Percentiles rank a stretch among this genome's conserved stretches.
phyloP scores from a whole-genome alignment of 768 basidiomycete genomes.

The Kwoniella heveanensis region DNA sequence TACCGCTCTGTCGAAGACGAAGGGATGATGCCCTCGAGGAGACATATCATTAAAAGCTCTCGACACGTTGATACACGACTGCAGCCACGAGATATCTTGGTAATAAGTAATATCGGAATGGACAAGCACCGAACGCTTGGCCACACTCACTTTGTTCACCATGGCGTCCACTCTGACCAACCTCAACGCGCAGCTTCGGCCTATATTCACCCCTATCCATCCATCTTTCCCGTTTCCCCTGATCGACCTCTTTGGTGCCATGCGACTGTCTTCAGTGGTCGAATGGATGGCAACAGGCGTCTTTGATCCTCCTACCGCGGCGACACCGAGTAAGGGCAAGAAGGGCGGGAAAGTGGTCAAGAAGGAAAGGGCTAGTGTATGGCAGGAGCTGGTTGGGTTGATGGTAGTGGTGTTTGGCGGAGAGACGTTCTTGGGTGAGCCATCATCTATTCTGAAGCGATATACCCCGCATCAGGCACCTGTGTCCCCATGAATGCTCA shows the following conservation, averaged over 20 bases:
- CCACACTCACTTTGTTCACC: too few relatives aligned
- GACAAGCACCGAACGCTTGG: too few relatives aligned
- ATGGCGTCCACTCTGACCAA: constrained; percentile 2
- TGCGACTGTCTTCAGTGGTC: constrained; percentile 38
- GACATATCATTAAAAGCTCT: too few relatives aligned
- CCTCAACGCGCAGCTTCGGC: constrained; percentile 16
- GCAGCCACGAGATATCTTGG: too few relatives aligned
- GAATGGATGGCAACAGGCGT: constrained; percentile 43
- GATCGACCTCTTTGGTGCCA: constrained; percentile 42
- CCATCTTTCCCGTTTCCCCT: constrained; percentile 34
- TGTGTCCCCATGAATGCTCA: not conserved
- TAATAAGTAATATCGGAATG: too few relatives aligned
- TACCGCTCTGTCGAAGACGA: too few relatives aligned
- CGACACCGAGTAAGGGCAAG: constrained; percentile 10
- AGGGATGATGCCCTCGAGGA: too few relatives aligned
- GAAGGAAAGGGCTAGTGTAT: constrained; percentile 24
- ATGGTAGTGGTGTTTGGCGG: constrained; percentile 53
- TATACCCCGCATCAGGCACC: too few relatives aligned
- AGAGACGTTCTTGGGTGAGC: constrained; percentile 52
- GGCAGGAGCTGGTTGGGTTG: constrained; percentile 50
- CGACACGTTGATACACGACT: too few relatives aligned
- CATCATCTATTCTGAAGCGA: too few relatives aligned
- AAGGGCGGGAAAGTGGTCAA: constrained; percentile 16
- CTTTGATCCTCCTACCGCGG: constrained; percentile 28
- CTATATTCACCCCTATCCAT: constrained; percentile 31